Percentiles rank a stretch among this genome's conserved stretches.
Conservation (phyloP, 2,329 filamentous ascomycete species). For the Ilyonectria destructans region DNA sequence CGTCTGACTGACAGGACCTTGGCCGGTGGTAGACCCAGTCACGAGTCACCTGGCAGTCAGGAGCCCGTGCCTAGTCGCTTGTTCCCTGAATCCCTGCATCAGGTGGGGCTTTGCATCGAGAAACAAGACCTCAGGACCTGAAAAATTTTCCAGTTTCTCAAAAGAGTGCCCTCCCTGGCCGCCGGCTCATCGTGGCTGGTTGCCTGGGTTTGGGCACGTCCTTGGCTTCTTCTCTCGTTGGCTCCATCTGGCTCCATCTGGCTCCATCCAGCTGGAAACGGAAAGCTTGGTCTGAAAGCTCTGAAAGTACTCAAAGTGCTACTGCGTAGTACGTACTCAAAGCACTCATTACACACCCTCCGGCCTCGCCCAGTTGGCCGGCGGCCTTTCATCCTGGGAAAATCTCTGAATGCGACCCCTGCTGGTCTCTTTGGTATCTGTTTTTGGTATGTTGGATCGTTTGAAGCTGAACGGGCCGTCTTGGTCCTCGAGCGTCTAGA, state of each 20-base stretch:
- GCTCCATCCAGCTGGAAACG: slow-evolving; percentile 13
- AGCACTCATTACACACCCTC: not conserved
- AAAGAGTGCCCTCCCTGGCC: not conserved
- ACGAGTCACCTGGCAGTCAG: slow-evolving; percentile 21
- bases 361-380: slow-evolving; percentile 11
- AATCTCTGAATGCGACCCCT: slow-evolving; percentile 23
- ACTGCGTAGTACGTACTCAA: not conserved
- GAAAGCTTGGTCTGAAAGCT: slow-evolving; percentile 9
- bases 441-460: slow-evolving; percentile 11
- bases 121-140: slow-evolving; percentile 28
- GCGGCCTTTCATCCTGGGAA: slow-evolving; percentile 31
- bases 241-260: slow-evolving; percentile 1
- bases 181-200: slow-evolving; percentile 18
- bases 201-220: slow-evolving; percentile 2
- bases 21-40: not conserved
- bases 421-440: not conserved
- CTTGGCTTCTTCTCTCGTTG: slow-evolving; percentile 7
- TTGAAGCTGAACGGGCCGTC: slow-evolving; percentile 22
- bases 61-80: slow-evolving; percentile 16
- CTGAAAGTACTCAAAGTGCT: not conserved
- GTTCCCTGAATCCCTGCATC: slow-evolving; percentile 1
- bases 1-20: slow-evolving; percentile 4
- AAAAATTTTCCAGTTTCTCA: slow-evolving; percentile 27
- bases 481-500: not conserved
- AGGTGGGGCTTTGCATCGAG: slow-evolving; percentile 12